phyloP scores from a whole-genome alignment of 2,329 filamentous ascomycete species.

The Furcasterigmium furcatum region DNA sequence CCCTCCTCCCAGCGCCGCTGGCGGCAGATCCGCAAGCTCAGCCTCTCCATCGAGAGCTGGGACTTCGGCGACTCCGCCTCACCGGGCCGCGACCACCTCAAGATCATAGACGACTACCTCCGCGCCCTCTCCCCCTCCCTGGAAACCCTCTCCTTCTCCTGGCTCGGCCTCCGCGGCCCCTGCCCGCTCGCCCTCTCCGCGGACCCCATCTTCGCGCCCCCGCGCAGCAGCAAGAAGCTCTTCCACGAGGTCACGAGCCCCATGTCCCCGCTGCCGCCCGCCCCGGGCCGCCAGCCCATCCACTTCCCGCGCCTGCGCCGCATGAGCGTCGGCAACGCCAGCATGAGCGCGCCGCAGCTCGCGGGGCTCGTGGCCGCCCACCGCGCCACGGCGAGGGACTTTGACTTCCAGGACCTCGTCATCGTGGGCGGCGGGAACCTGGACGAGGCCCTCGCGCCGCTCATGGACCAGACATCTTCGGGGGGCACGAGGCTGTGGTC shows the following conservation, averaged over 20 bases:
- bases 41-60: constrained; percentile 70
- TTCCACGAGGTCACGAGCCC: constrained; percentile 63
- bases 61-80: constrained; percentile 52
- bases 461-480: constrained; percentile 48
- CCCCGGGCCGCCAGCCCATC: constrained; percentile 51
- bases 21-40: constrained; percentile 72
- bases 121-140: constrained; percentile 64
- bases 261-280: constrained; percentile 59
- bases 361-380: constrained; percentile 66
- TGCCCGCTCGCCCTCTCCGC: constrained; percentile 68
- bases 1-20: constrained; percentile 71
- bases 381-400: constrained; percentile 66
- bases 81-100: constrained; percentile 66
- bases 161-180: constrained; percentile 70
- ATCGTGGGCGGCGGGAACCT: constrained; percentile 68
- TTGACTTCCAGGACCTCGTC: constrained; percentile 75
- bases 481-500: constrained; percentile 37
- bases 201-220: constrained; percentile 66
- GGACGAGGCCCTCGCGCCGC: constrained; percentile 77
- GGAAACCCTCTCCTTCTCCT: constrained; percentile 72
- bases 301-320: constrained; percentile 65
- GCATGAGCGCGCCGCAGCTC: constrained; percentile 70
- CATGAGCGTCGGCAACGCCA: constrained; percentile 69
- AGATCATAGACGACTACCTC: constrained; percentile 79
- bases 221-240: constrained; percentile 51